A percentile compares a stretch with the other conserved stretches of the same genome.
Evolutionary conservation across 1,284 basidiomycete genomes (phyloP).

Genomic region (Ustilago trichophora): DNA sequence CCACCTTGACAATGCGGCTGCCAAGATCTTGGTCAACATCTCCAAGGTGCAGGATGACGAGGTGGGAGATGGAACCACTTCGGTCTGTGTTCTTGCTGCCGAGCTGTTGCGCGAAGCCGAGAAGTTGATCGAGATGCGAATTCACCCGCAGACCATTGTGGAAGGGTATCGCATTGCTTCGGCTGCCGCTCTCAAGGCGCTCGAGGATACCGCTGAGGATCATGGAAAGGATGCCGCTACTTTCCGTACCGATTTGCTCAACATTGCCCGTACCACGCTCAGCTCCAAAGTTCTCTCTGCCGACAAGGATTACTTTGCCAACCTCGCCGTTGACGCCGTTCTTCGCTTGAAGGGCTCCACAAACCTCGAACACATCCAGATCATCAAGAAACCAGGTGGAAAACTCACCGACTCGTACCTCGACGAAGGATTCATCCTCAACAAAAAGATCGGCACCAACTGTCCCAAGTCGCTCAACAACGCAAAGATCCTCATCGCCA

Average conservation of each 20-base stretch:
- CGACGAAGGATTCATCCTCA: conserved; percentile 98
- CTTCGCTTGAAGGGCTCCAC: conserved; percentile 93
- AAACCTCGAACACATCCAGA: conserved; percentile 97
- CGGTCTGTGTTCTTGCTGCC: conserved; percentile 89
- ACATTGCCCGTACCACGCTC: conserved; percentile 94
- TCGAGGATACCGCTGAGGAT: conserved; percentile 84
- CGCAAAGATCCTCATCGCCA: conserved; percentile 95
- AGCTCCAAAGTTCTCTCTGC: conserved; percentile 96
- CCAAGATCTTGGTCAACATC: conserved; percentile 99
- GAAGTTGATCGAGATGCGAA: conserved; percentile 85
- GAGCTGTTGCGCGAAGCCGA: conserved; percentile 95
- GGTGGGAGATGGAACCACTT: conserved; percentile 96
- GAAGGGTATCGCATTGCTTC: conserved; percentile 96
- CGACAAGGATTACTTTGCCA: conserved; percentile 98
- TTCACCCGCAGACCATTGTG: conserved; percentile 99
- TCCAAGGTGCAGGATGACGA: conserved; percentile 99
- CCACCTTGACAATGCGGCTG: conserved; percentile 96
- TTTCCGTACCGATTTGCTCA: conserved; percentile 90
- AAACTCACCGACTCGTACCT: conserved; percentile 98
- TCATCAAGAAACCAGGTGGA: conserved; percentile 99
- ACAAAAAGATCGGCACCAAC: conserved; percentile 94
- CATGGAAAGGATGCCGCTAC: conserved; percentile 76
- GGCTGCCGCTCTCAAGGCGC: conserved; percentile 81
- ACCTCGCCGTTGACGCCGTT: conserved; percentile 98
- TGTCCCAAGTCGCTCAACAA: conserved; percentile 94